These are phyloP conservation scores for Calocera viscosa DNA, from an alignment of 768 basidiomycete species.

Conservation along the genomic window DNA sequence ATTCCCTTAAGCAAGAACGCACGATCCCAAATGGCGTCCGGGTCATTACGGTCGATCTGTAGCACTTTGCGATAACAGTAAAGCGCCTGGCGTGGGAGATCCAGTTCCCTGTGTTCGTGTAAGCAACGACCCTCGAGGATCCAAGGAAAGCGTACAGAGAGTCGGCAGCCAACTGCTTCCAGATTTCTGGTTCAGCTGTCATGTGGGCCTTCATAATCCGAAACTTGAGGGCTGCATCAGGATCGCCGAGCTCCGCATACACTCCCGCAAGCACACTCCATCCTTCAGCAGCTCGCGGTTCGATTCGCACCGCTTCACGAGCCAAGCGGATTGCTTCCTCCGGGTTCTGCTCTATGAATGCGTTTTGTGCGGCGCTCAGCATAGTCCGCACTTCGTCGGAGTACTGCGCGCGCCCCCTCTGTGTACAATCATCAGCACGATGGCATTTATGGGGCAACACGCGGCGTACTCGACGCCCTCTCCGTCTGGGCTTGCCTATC, in stretches of 20 bases:
- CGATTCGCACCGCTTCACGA: conserved; percentile 87
- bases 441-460: not conserved
- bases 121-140: not conserved
- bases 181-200: conserved; percentile 68
- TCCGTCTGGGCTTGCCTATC: not conserved
- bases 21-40: conserved; percentile 81
- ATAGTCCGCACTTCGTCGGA: conserved; percentile 33
- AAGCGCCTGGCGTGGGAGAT: conserved; percentile 70
- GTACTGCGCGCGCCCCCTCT: not conserved
- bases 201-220: conserved; percentile 87
- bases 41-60: conserved; percentile 64
- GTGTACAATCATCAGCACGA: not conserved
- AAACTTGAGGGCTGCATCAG: conserved; percentile 62
- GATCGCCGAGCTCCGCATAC: conserved; percentile 58
- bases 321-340: conserved; percentile 62
- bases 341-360: conserved; percentile 61
- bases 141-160: conserved; percentile 43
- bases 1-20: conserved; percentile 68
- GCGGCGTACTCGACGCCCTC: not conserved
- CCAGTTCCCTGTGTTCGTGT: conserved; percentile 40
- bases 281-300: conserved; percentile 67
- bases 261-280: conserved; percentile 85
- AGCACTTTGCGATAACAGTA: conserved; percentile 84
- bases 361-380: conserved; percentile 77
- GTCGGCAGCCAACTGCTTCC: conserved; percentile 66